Conservation (phyloP, 1,139 yeast species). For the Pichia sorboxylosa region DNA sequence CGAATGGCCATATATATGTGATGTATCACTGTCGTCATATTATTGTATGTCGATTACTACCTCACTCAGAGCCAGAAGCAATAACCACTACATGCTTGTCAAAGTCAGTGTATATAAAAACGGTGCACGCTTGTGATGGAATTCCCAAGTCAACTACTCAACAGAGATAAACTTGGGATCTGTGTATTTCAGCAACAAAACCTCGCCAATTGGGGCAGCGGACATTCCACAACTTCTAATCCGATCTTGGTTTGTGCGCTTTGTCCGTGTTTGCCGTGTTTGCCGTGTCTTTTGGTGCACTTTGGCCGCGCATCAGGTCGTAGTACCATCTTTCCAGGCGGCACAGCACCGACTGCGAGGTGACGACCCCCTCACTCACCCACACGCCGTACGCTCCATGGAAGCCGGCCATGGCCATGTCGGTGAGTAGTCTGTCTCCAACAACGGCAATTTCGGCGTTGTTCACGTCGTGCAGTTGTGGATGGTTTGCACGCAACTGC, state of each 20-base stretch:
- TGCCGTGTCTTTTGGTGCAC: no score
- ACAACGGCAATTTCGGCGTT: conserved; percentile 69
- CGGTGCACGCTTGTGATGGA: no score
- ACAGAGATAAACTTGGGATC: no score
- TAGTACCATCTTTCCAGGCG: conserved; percentile 40
- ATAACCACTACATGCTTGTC: no score
- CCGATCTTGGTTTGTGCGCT: neutral
- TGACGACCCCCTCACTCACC: conserved; percentile 66
- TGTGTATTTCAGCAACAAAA: neutral
- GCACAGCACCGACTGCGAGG: conserved; percentile 40
- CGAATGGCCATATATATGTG: no score
- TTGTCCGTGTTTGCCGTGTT: conserved; percentile 2
- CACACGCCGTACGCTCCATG: conserved; percentile 86
- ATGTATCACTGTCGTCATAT: no score
- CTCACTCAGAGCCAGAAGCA: no score
- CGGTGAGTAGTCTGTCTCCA: conserved; percentile 88
- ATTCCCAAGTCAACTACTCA: no score
- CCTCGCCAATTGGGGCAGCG: neutral
- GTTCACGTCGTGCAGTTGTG: no score
- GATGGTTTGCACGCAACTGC: conserved; percentile 38
- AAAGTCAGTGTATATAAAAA: no score
- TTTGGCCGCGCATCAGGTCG: no score
- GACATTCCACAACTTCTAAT: neutral
- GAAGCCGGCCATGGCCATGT: conserved; percentile 83
- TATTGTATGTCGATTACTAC: no score